These are phyloP conservation scores for Pleurotus citrinopileatus DNA, from an alignment of 768 basidiomycete genomes.

Conservation along the genomic window DNA sequence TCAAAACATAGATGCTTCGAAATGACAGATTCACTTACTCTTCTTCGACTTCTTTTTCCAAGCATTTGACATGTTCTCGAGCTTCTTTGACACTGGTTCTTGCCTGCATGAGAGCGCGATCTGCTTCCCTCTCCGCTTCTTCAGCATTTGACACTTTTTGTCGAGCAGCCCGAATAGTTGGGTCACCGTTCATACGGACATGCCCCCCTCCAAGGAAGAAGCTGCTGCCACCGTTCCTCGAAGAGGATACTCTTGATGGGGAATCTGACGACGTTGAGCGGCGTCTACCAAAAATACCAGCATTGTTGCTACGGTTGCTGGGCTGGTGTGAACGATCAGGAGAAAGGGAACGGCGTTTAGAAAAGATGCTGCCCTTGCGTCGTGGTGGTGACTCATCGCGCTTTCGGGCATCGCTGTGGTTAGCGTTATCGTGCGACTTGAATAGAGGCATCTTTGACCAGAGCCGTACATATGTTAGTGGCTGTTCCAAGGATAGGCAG, in stretches of 20 bases:
- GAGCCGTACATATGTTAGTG: neutral
- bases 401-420: conserved; percentile 8
- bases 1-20: neutral
- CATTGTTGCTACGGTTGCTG: conserved; percentile 9
- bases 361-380: conserved; percentile 25
- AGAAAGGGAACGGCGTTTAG: conserved; percentile 21
- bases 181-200: conserved; percentile 30
- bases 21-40: conserved; percentile 38
- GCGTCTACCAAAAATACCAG: conserved; percentile 4
- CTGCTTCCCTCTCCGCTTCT: conserved; percentile 48
- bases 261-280: conserved; percentile 8
- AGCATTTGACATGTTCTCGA: conserved; percentile 39
- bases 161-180: conserved; percentile 44
- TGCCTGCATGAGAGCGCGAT: conserved; percentile 45
- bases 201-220: conserved; percentile 3
- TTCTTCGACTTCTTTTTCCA: conserved; percentile 51
- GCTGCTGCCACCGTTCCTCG: conserved; percentile 9
- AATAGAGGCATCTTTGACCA: conserved; percentile 21
- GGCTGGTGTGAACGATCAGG: conserved; percentile 12
- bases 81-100: conserved; percentile 45
- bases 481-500: neutral
- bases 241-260: conserved; percentile 12
- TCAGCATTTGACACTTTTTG: conserved; percentile 50
- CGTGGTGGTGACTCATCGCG: conserved; percentile 14
- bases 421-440: conserved; percentile 13